Percentiles rank a stretch among this genome's conserved stretches.
Evolutionary conservation across 495 filamentous ascomycete genomes (phyloP).

Genomic region (Penicilliopsis zonata): DNA sequence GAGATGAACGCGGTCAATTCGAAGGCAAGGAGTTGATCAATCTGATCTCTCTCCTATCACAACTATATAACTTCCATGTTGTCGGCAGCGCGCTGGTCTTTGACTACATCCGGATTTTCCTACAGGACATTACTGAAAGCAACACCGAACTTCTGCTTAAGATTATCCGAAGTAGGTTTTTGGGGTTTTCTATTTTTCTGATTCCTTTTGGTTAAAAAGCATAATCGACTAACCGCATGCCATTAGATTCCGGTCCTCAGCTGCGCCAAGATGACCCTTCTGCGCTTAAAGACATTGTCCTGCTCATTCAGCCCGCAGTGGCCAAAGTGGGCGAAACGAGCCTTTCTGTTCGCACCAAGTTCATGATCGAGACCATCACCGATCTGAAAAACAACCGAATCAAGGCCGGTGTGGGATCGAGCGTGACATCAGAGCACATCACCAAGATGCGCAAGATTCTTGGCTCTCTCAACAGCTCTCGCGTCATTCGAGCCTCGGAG

Average conservation of each 20-base stretch:
- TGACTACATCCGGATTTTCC: conserved; percentile 73
- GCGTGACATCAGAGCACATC: conserved; percentile 61
- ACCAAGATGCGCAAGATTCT: conserved; percentile 73
- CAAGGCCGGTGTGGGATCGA: conserved; percentile 56
- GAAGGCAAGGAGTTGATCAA: conserved; percentile 63
- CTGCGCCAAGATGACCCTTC: conserved; percentile 84
- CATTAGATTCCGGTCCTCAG: conserved; percentile 54
- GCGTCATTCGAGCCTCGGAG: conserved; percentile 59
- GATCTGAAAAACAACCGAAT: conserved; percentile 88
- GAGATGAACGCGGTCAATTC: conserved; percentile 25
- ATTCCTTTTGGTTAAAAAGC: too few relatives aligned
- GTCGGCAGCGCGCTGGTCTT: conserved; percentile 74
- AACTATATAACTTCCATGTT: conserved; percentile 86
- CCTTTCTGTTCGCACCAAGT: conserved; percentile 81
- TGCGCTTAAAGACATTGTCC: conserved; percentile 81
- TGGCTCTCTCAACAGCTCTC: conserved; percentile 54
- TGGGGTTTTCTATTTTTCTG: too few relatives aligned
- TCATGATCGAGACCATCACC: conserved; percentile 96
- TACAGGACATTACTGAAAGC: conserved; percentile 66
- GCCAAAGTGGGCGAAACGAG: conserved; percentile 51
- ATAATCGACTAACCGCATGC: conserved; percentile 3
- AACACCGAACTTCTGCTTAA: conserved; percentile 86
- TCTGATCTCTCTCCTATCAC: conserved; percentile 69
- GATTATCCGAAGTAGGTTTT: conserved; percentile 54
- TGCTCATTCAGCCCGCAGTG: conserved; percentile 61